Evolutionary conservation across 768 basidiomycete genomes (phyloP).

Genomic region (Mycena vulgaris): DNA sequence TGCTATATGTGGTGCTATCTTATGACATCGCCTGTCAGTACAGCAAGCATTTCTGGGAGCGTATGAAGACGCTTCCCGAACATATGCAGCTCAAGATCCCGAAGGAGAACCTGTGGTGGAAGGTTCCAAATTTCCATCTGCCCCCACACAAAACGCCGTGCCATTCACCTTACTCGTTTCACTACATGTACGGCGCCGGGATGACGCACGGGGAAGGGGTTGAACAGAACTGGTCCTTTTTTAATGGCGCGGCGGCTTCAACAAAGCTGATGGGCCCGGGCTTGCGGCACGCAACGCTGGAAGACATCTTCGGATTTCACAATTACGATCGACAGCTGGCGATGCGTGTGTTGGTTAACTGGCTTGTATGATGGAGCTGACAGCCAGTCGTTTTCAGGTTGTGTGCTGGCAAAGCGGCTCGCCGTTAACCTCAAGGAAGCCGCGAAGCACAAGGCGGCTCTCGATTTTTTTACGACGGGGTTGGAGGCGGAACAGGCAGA

Average conservation of each 20-base stretch:
- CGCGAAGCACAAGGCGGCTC: background rate
- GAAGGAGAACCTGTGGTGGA: background rate
- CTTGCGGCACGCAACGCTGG: slow-evolving; percentile 2
- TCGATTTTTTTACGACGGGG: background rate
- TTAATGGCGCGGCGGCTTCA: background rate
- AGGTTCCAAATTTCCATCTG: slow-evolving; percentile 34
- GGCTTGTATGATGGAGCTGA: background rate
- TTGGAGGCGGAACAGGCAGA: background rate
- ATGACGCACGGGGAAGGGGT: slow-evolving; percentile 10
- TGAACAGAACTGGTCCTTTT: slow-evolving; percentile 26
- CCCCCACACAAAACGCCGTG: slow-evolving; percentile 6
- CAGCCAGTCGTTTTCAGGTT: background rate
- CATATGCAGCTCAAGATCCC: background rate
- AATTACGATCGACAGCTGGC: slow-evolving; percentile 21
- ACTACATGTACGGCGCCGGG: slow-evolving; percentile 14
- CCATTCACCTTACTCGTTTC: slow-evolving; percentile 19
- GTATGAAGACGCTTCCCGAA: background rate
- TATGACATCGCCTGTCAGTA: slow-evolving; percentile 4
- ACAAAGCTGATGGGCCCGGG: slow-evolving; percentile 2
- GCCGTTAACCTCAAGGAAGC: slow-evolving; percentile 7
- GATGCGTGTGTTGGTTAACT: slow-evolving; percentile 22
- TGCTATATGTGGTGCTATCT: background rate
- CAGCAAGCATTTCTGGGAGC: background rate
- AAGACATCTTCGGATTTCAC: slow-evolving; percentile 18
- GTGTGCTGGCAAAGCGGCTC: slow-evolving; percentile 11